Percentiles rank a stretch among this genome's conserved stretches.
These are phyloP conservation scores for Blastomyces emzantsi DNA, from an alignment of 2,329 filamentous ascomycete species.

Conservation along the genomic window DNA sequence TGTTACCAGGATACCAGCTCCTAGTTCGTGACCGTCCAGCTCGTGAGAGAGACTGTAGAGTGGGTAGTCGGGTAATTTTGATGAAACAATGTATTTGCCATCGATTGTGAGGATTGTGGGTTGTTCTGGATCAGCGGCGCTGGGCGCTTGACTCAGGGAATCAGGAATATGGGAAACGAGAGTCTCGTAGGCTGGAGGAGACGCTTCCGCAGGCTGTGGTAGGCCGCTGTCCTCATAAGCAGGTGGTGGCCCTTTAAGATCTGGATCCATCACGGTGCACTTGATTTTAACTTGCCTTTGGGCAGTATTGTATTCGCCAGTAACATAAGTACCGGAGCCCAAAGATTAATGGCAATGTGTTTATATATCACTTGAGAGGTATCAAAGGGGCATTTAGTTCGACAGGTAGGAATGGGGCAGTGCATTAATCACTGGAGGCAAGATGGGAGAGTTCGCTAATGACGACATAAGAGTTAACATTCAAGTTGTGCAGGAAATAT, in stretches of 20 bases:
- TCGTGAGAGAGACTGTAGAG: conserved; percentile 17
- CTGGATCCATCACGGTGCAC: neutral
- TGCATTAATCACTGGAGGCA: neutral
- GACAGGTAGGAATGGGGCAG: neutral
- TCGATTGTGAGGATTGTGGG: conserved; percentile 14
- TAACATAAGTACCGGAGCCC: neutral
- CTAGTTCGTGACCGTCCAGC: conserved; percentile 17
- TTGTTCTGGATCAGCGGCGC: neutral
- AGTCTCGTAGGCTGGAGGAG: conserved; percentile 13
- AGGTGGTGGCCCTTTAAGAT: neutral
- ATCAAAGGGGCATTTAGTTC: neutral
- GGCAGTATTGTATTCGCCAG: neutral
- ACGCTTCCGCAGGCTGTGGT: neutral
- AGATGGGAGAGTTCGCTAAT: neutral
- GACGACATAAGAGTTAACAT: no score
- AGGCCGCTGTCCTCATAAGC: neutral
- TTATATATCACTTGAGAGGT: no score
- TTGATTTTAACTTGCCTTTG: neutral
- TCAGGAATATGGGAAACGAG: neutral
- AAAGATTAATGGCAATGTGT: no score
- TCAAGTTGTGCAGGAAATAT: no score
- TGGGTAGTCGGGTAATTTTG: conserved; percentile 5
- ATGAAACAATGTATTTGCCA: conserved; percentile 15
- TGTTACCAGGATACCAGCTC: conserved; percentile 13
- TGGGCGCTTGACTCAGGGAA: neutral